phyloP scores from a whole-genome alignment of 805 yeast species.

The Candida ovalis region DNA sequence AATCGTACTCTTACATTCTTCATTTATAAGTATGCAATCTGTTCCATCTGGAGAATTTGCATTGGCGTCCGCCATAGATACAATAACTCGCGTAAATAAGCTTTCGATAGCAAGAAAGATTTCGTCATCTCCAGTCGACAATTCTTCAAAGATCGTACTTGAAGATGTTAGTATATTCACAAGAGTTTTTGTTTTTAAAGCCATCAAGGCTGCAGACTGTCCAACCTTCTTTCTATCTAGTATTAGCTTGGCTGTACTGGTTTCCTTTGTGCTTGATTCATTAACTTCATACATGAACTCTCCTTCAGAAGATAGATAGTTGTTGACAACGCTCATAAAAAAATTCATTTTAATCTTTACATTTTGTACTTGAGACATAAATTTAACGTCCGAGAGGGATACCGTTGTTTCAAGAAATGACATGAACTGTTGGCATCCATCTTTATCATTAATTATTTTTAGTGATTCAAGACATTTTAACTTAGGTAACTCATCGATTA shows the following conservation, averaged over 20 bases:
- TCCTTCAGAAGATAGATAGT: not conserved
- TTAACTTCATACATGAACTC: not conserved
- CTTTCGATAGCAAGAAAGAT: not conserved
- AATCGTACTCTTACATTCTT: conserved; percentile 7
- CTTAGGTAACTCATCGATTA: not conserved
- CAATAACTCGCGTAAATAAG: not conserved
- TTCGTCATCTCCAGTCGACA: not conserved
- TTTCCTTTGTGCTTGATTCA: not conserved
- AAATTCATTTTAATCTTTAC: not conserved
- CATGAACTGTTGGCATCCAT: not conserved
- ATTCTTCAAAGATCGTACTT: not conserved
- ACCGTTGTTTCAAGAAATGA: not conserved
- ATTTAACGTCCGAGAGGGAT: not conserved
- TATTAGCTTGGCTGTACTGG: not conserved
- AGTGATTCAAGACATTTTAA: not conserved
- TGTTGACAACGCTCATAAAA: not conserved
- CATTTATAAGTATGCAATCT: conserved; percentile 5
- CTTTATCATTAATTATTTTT: not conserved
- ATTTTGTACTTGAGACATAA: not conserved
- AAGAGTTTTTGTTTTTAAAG: not conserved
- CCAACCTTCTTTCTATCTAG: not conserved
- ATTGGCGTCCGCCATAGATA: conserved; percentile 13
- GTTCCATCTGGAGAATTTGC: conserved; percentile 11
- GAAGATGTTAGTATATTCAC: not conserved
- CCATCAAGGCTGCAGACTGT: not conserved